phyloP scores from a whole-genome alignment of 1,139 yeast species.

The Suhomyces bribrorum region DNA sequence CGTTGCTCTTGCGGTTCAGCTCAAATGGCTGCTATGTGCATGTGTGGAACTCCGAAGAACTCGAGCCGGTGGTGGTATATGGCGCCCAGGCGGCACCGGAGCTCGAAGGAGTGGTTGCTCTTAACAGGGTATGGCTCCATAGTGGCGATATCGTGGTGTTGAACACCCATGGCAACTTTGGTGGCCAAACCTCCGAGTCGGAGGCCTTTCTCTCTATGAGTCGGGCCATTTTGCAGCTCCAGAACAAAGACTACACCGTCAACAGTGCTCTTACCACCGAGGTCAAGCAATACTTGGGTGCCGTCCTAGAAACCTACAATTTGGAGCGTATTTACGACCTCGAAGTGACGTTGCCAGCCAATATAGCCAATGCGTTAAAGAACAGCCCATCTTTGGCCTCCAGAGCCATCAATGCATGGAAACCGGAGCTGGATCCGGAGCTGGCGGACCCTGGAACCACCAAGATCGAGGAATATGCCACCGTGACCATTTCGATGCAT shows the following conservation, averaged over 20 bases:
- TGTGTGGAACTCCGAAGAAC: slow-evolving; percentile 51
- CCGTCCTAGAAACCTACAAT: slow-evolving; percentile 4
- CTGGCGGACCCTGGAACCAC: too few species aligned
- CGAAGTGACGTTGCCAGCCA: slow-evolving; percentile 7
- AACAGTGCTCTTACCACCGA: slow-evolving; percentile 7
- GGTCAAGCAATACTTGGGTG: slow-evolving; percentile 1
- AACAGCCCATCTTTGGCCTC: slow-evolving; percentile 14
- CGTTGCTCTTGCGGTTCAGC: slow-evolving; percentile 40
- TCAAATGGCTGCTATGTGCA: slow-evolving; percentile 39
- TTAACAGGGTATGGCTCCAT: slow-evolving; percentile 47
- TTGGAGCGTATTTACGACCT: slow-evolving; percentile 13
- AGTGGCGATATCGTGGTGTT: slow-evolving; percentile 27
- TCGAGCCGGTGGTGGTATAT: slow-evolving; percentile 52
- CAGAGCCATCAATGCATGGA: slow-evolving; percentile 8
- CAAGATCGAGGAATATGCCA: neutral
- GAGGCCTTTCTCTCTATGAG: slow-evolving; percentile 6
- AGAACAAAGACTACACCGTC: slow-evolving; percentile 10
- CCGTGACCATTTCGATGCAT: slow-evolving; percentile 2
- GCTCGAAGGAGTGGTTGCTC: slow-evolving; percentile 37
- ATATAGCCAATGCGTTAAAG: slow-evolving; percentile 2
- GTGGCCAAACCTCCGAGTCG: neutral
- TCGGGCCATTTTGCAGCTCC: slow-evolving; percentile 12
- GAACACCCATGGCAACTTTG: slow-evolving; percentile 10
- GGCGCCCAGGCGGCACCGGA: slow-evolving; percentile 42
- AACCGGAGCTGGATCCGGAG: neutral